Base-by-base conservation (phyloP, 331 rosid species). In the Malus hybrid region DNA sequence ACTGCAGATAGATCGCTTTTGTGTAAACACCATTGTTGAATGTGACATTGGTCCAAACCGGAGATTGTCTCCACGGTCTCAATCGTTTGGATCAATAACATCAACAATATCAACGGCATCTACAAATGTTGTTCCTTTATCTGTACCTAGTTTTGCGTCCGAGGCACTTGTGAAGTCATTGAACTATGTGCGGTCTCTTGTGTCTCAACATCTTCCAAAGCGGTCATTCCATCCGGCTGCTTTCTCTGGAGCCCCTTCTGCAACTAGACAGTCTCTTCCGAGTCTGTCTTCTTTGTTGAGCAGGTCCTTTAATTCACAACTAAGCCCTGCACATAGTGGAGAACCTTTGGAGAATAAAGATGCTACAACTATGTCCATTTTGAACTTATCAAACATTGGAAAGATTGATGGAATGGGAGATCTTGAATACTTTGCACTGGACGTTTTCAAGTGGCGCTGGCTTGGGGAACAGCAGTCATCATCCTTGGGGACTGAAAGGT, bases 391-490 rank as follows among this genome's bases (percentile, higher is more conserved):
- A 32, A 92, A 86, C 71, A 76, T 81, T 2, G 96, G 89, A 79
- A 86, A 77, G 70, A 76, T 72, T 84, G 92, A 88, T 77, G 93
- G 89, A 84, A 80, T 70, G 28, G 89, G 87, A 20, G 89, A 95
- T 84, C 75, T 75, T 74, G 88, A 83, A 76, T 90, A 86, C 84
- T 80, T 92, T 80, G 89, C 97, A 64, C 77, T 75, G 62, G 99
- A 95, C 75, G 92, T 87, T 82, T 83, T 95, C 56, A 88, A 93
- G 72, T 95, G 99, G 99, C 97, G 99, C 77, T 95, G 99, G 99
- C 91, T 87, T 48, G 92, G 89, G 82, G 92, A 86, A 68, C 79
- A 76, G 3, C 92, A 72, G 61, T 82, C 89, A 68, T 85, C 97
- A 58, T 82, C 81, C 61, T 77, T 83, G 65, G 88, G 77, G 79